Base-by-base conservation (phyloP, 2,329 filamentous ascomycete species). In the Trichoderma sp. region DNA sequence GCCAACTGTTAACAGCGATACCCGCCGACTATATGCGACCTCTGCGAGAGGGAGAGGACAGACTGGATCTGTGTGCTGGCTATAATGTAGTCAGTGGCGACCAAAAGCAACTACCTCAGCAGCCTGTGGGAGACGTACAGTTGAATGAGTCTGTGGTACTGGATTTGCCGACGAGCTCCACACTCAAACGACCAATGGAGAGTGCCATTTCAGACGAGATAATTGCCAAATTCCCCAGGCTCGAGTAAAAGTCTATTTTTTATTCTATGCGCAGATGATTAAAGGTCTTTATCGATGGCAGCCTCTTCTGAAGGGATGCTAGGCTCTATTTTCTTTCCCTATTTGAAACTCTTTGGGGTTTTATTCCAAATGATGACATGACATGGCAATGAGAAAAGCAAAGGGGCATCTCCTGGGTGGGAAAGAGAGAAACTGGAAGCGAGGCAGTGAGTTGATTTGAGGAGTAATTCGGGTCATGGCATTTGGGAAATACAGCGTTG, bases 1-100 rank as follows among this genome's bases (percentile, higher is more conserved):
- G 81, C 62, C 75, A 78, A 47, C 77, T 82, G 21, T 76, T 73
- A 18, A 82, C 80, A 28, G 81, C 81, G 4, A 83, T 83, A 51
- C 81, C 81, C 2, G 79, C 79, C 0, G 79, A 80, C 4, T 75
- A 79, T 24, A 78, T 83, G 79, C 74, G 77, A 18, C 76, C 78
- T 1, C 62, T 82, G 18, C 43, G 64, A 6, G 77, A 80, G 3
- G 81, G 78, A 8, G 81, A 82, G 73, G 73, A 73, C 6, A 77
- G 77, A 30, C 73, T 82, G 1, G 79, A 83, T 62, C 74, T 83
- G 24, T 82, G 81, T 63, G 75, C 77, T 12, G 74, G 74, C 8
- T 80, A 80, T 58, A 62, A 70, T 4, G 66, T 53, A 18, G 28
- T 36, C 24, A n/a, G 66, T 6, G 73, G 66, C 5, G 73, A 75